Base-by-base conservation (phyloP, 352 stramenopile genomes). In the Phytophthora aleatoria region DNA sequence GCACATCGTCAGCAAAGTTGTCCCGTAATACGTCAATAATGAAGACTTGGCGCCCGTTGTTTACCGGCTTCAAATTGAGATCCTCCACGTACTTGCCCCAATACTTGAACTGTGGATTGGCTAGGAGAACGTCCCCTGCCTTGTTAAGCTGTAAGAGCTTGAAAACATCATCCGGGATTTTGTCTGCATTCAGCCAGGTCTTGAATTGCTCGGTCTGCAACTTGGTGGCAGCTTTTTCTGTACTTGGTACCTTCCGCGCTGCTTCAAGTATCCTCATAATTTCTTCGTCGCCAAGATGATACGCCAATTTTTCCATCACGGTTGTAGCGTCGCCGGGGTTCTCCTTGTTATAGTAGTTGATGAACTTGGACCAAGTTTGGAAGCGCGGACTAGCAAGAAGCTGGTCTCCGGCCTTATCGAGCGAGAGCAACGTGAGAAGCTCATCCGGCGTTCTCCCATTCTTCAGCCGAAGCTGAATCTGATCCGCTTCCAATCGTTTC, bases 321-420 rank as follows among this genome's bases (percentile, higher is more conserved):
- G 39, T 35, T 11, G 9, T 33, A 20, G 31, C 35, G 39, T 60
- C 11, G 11, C 33, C 41, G 6, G 28, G 26, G n/a, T 44, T 43
- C 11, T 50, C 52, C 41, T 42, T 60, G 28, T 43, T 60, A 27
- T 50, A 60, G 16, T 51, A 33, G 11, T 51, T 43, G 5, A 35
- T 33, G 28, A 38, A 60, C 39, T 60, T 60, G 13, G 39, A 38
- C 52, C 52, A 61, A 16, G 43, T 54, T 28, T 27, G 20, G 20
- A 61, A 44, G 13, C 36, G 42, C 2, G 43, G 54, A 12, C 12
- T 45, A 6, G 30, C 20, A 1, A 61, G 12, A 2, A 61, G 31
- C 2, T 47, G 42, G 8, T 47, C 43, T 16, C 42, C 54, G 20
- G 31, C 31, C 43, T 30, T 54, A 33, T 61, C 43, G 15, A 53